Evolutionary conservation across 2,329 filamentous ascomycete species (phyloP).

Genomic region (Penicillium sp.): DNA sequence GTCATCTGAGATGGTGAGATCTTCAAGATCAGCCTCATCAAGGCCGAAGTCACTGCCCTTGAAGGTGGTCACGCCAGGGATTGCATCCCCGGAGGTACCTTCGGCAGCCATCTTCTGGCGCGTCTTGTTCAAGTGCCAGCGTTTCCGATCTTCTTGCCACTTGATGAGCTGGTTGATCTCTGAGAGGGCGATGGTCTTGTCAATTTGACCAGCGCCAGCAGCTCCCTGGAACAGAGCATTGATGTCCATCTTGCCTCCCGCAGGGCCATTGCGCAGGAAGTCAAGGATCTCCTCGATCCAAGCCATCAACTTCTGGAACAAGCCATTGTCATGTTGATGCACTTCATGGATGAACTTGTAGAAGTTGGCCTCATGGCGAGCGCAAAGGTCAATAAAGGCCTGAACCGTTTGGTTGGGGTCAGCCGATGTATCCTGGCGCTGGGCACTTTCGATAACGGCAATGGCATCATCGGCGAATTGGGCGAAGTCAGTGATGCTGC

Average conservation of each 20-base stretch:
- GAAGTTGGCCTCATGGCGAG: constrained; percentile 92
- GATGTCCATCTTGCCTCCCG: constrained; percentile 84
- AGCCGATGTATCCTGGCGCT: constrained; percentile 78
- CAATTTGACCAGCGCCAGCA: constrained; percentile 65
- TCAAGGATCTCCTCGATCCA: constrained; percentile 96
- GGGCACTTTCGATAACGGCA: constrained; percentile 69
- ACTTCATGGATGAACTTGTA: constrained; percentile 99
- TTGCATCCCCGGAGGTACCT: constrained; percentile 53
- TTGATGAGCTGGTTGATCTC: constrained; percentile 86
- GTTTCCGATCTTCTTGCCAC: constrained; percentile 95
- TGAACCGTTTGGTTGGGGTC: constrained; percentile 99
- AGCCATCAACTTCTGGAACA: constrained; percentile 94
- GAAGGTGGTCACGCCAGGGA: constrained; percentile 63
- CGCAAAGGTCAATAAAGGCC: constrained; percentile 94
- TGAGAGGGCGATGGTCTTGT: constrained; percentile 69
- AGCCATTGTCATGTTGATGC: constrained; percentile 91
- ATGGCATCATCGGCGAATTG: constrained; percentile 93
- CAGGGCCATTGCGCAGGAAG: constrained; percentile 84
- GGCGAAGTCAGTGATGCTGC: constrained; percentile 94
- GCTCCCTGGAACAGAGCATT: constrained; percentile 89
- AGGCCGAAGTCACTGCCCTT: constrained; percentile 85
- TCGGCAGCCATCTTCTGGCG: constrained; percentile 98
- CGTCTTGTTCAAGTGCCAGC: constrained; percentile 98
- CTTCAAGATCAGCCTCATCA: constrained; percentile 77
- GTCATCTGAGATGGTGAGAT: constrained; percentile 78